Base-by-base conservation (phyloP, 176 grass and related monocot genomes). In the Oryza brachyantha region DNA sequence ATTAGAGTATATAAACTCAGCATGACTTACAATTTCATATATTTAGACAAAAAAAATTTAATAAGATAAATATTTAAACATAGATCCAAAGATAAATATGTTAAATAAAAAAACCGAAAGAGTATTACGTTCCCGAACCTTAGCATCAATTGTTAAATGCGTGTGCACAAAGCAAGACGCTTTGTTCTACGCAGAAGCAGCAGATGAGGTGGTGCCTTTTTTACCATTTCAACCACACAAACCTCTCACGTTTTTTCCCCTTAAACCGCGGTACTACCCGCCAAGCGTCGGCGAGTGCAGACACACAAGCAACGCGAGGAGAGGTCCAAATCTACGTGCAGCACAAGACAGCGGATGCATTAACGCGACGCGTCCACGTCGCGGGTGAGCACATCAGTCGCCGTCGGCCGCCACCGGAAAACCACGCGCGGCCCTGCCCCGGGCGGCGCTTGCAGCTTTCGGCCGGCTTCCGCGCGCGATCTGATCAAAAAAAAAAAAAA, bases 381-480 rank as follows among this genome's bases (percentile, higher is more conserved):
- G 45, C 46, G 46, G 46, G 81, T 19, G n/a, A n/a, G n/a, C 66
- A 64, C 65, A 64, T 77, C 68, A 42, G 17, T 34, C 79, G 79
- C 66, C 73, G 73, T 21, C 59, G 45, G 36, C 58, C 46, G 59
- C 67, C 74, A 36, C 74, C 28, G 22, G 24, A 83, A 61, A 10
- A 48, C 70, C 29, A 80, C 77, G 70, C 69, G n/a, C 11, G 13
- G 12, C 46, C n/a, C n/a, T n/a, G n/a, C n/a, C n/a, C n/a, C n/a
- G n/a, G n/a, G n/a, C n/a, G 50, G 50, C 50, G 22, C 10, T 14
- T 67, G 42, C 55, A 1, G 57, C 80, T 83, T 83, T 83, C 79
- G 73, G 66, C n/a, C n/a, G n/a, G n/a, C n/a, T n/a, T n/a, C 85
- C 27, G 1, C 57, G 61, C 43, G 61, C 6, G n/a, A n/a, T 52